These are phyloP conservation scores for Wickerhamiella domercqiae DNA, from an alignment of 805 yeast genomes.

Conservation along the genomic window DNA sequence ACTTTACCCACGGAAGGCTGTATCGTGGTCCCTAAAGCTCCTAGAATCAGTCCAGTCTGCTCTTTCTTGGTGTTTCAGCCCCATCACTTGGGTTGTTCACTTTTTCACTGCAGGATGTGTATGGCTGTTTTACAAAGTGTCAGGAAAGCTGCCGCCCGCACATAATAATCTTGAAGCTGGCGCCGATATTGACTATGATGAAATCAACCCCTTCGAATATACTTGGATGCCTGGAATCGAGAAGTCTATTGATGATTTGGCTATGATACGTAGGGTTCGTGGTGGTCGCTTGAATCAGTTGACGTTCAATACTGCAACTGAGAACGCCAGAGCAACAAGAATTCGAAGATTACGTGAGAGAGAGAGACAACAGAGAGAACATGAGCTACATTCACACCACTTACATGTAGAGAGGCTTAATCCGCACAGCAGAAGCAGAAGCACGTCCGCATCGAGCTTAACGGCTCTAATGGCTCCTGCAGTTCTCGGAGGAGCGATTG, in stretches of 20 bases:
- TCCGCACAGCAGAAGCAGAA: neutral
- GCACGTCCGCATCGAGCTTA: conserved; percentile 11
- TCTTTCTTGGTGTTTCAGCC: conserved; percentile 17
- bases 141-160: conserved; percentile 2
- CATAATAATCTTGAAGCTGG: conserved; percentile 18
- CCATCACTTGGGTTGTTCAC: conserved; percentile 13
- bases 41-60: conserved; percentile 13
- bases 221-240: conserved; percentile 29
- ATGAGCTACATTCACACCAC: neutral
- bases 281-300: conserved; percentile 27
- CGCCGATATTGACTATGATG: neutral
- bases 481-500: conserved; percentile 42
- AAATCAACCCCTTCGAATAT: conserved; percentile 13
- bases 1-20: conserved; percentile 48
- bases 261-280: conserved; percentile 23
- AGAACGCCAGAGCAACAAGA: neutral
- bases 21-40: conserved; percentile 23
- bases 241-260: conserved; percentile 25
- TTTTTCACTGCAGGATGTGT: conserved; percentile 4
- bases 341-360: neutral
- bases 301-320: conserved; percentile 2
- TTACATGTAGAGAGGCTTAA: neutral
- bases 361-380: neutral
- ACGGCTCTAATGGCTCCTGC: conserved; percentile 34
- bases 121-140: conserved; percentile 12